phyloP scores from a whole-genome alignment of 2,329 filamentous ascomycete species.

The Xylariaceae sp. region DNA sequence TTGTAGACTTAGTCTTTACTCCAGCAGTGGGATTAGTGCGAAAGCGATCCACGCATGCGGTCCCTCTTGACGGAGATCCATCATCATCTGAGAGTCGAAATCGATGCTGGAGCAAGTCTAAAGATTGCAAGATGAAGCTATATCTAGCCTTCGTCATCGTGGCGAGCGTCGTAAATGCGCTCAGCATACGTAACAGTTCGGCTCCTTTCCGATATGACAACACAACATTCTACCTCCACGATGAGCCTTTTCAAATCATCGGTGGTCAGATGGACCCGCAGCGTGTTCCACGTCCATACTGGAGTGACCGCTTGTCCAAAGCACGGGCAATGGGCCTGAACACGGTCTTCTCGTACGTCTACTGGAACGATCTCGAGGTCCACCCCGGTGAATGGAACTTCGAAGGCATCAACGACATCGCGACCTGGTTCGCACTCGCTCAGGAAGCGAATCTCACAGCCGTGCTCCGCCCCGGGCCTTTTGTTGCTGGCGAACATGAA shows the following conservation, averaged over 20 bases:
- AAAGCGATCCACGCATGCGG: too few species aligned
- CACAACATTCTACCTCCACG: slow-evolving; percentile 31
- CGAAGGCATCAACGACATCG: slow-evolving; percentile 38
- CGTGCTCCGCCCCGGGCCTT: slow-evolving; percentile 38
- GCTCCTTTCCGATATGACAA: slow-evolving; percentile 31
- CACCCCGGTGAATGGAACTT: slow-evolving; percentile 28
- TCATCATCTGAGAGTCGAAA: too few species aligned
- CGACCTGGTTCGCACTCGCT: slow-evolving; percentile 37
- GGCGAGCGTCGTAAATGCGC: too few species aligned
- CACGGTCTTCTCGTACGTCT: slow-evolving; percentile 43
- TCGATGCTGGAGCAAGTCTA: too few species aligned
- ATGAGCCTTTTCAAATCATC: slow-evolving; percentile 33
- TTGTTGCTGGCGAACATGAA: slow-evolving; percentile 39
- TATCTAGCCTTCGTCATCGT: too few species aligned
- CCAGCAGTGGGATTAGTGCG: too few species aligned
- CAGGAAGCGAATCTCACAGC: slow-evolving; percentile 39
- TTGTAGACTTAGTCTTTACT: too few species aligned
- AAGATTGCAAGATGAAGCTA: too few species aligned
- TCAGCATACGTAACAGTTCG: too few species aligned
- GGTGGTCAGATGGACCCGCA: slow-evolving; percentile 43
- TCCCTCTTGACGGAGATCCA: too few species aligned
- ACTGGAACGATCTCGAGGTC: slow-evolving; percentile 41
- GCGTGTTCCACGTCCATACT: slow-evolving; percentile 38
- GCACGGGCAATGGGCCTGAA: slow-evolving; percentile 40
- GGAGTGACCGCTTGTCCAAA: slow-evolving; percentile 35